A percentile compares a stretch with the other conserved stretches of the same genome.
These are phyloP conservation scores for Colletotrichum theobromicola DNA, from an alignment of 2,329 filamentous ascomycete species.

Conservation along the genomic window DNA sequence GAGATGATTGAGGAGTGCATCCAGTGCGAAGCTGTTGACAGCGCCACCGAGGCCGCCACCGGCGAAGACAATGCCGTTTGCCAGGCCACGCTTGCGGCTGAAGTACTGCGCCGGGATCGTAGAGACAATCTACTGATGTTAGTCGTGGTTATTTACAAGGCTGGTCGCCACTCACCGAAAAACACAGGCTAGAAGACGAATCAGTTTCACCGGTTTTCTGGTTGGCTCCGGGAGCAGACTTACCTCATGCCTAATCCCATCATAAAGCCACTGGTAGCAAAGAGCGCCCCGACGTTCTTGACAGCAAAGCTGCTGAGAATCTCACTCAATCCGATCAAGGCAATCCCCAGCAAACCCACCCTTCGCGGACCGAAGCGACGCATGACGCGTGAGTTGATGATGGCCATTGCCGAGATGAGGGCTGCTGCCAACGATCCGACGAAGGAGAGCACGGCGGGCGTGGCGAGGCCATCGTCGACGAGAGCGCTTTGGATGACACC, in stretches of 20 bases:
- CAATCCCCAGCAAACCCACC: constrained; percentile 53
- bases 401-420: constrained; percentile 55
- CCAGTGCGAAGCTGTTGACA: constrained; percentile 53
- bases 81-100: constrained; percentile 54
- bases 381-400: constrained; percentile 58
- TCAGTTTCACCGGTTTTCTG: background rate
- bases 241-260: constrained; percentile 36
- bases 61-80: constrained; percentile 59
- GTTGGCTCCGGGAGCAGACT: background rate
- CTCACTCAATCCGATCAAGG: constrained; percentile 53
- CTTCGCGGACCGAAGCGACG: constrained; percentile 50
- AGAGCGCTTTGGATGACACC: constrained; percentile 65
- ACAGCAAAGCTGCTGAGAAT: constrained; percentile 46
- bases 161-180: background rate
- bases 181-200: background rate
- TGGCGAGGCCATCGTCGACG: constrained; percentile 50
- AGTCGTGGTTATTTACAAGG: background rate
- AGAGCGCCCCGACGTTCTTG: constrained; percentile 38
- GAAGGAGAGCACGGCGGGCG: constrained; percentile 60
- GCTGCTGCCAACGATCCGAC: constrained; percentile 59
- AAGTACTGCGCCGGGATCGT: constrained; percentile 61
- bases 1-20: constrained; percentile 50
- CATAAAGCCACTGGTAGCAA: constrained; percentile 36
- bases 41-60: constrained; percentile 63
- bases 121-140: constrained; percentile 42